Base-by-base conservation (phyloP, 208 protist genomes). In the Acanthamoeba healyi region DNA sequence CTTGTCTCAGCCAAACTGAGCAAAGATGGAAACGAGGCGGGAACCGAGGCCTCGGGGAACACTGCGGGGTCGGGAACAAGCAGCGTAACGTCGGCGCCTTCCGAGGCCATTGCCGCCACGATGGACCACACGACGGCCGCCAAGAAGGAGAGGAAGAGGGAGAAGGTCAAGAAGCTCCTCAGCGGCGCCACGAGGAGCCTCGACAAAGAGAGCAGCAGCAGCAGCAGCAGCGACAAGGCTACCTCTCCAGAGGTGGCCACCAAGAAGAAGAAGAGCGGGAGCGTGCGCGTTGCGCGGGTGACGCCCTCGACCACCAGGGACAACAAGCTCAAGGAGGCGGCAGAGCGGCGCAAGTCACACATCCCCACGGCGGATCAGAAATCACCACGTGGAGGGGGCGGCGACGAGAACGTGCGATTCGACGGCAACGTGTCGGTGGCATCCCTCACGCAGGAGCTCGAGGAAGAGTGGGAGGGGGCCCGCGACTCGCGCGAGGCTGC, bases 161-260 rank as follows among this genome's bases (percentile, higher is more conserved):
- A 67, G 58, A 67, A 67, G n/a, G 58, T 67, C 24, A 67, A 67
- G 58, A 67, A 67, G 58, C 58, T 67, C 58, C 58, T 67, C 7
- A 67, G 58, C 29, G 58, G 58, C 5, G 58, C 58, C n/a, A 67
- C 58, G 10, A 29, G 29, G 14, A 67, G 58, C 58, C 29, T 67
- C 5, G 58, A 67, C 10, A 67, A 34, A 36, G 58, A 34, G 10
- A 67, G 58, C 58, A 34, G 24, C 24, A 67, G 24, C 49, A 54
- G 6, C 58, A 67, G 24, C 58, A 67, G 29, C 58, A 67, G 29
- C 58, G 15, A 34, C 58, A 67, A 67, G 29, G n/a, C 24, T 36
- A 5, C 54, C 54, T 61, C 54, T 26, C 24, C 54, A 26, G 44
- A 49, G 12, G 9, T 49, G 9, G 12, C 4, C 12, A 67, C 9